Conservation (phyloP, 352 stramenopile genomes). For the Phytophthora macrochlamydospora region DNA sequence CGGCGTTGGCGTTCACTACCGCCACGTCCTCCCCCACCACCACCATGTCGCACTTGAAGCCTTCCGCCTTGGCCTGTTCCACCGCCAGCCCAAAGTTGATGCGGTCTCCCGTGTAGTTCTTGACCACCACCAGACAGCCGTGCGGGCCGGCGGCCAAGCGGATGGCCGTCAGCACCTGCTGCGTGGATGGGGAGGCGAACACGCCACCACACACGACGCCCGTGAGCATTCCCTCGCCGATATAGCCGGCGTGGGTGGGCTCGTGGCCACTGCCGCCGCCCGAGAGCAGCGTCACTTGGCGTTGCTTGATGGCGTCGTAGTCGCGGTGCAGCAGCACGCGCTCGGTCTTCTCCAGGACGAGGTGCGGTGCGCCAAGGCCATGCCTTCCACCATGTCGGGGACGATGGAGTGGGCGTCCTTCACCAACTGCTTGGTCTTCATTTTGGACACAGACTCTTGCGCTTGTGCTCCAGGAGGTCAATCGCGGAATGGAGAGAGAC, state of each 20-base stretch:
- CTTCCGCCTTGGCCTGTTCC: slow-evolving; percentile 94
- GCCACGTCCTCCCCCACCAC: slow-evolving; percentile 95
- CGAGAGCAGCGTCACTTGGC: slow-evolving; percentile 80
- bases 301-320: slow-evolving; percentile 62
- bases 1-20: slow-evolving; percentile 94
- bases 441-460: slow-evolving; percentile 5
- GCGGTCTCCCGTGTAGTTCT: slow-evolving; percentile 99
- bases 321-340: slow-evolving; percentile 79
- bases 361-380: slow-evolving; percentile 67
- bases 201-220: slow-evolving; percentile 96
- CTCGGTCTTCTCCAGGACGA: slow-evolving; percentile 65
- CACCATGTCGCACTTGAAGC: slow-evolving; percentile 93
- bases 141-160: slow-evolving; percentile 75
- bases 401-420: slow-evolving; percentile 57
- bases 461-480: background rate
- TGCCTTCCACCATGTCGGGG: slow-evolving; percentile 79
- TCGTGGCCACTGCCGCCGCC: slow-evolving; percentile 92
- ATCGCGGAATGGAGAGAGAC: background rate
- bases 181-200: slow-evolving; percentile 95
- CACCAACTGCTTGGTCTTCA: slow-evolving; percentile 59
- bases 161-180: slow-evolving; percentile 96
- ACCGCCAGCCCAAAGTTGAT: slow-evolving; percentile 99
- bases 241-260: slow-evolving; percentile 96
- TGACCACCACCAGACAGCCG: slow-evolving; percentile 97
- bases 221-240: slow-evolving; percentile 96